Evolutionary conservation across 257 asterid genomes (phyloP), one percentile per base, ranked within the genome.

Genomic region (Scutellaria baicalensis): DNA sequence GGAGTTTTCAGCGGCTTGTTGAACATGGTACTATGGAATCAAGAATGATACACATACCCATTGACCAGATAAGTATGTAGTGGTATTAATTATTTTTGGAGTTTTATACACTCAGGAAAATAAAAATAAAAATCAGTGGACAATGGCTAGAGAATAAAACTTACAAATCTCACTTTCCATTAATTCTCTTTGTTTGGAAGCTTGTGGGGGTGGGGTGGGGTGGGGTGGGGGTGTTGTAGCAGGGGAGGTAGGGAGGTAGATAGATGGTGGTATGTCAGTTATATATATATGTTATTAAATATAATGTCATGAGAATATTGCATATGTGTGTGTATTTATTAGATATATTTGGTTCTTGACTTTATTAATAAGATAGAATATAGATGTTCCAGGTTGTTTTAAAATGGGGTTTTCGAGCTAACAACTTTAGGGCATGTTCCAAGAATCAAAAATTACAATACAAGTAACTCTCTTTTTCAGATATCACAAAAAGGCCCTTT

Each of bases 151-250:
- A 59, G 81, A 81, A 81, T 76, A 69, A 79, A 67, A 71, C 79
- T 77, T 80, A 74, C 66, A 81, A 83, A 82, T 85, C 89, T 83
- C 93, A 81, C 90, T 88, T 85, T 88, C 90, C 77, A 80, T 75
- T 79, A 85, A 78, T 91, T 84, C 93, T 84, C 85, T 83, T 84
- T 55, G 82, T 85, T 87, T 91, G 96, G 95, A 86, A 87, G 91
- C 64, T 85, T 86, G 86, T 84, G 85, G 68, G 78, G 66, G 57
- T 48, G 75, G 76, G 59, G 68, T 66, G 75, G 52, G 59, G 63
- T 14, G 6, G 45, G 21, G 35, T 14, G 27, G 70, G 60, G 57
- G 8, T 9, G 80, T 71, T 60, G 79, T 64, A 64, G 78, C 16
- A 13, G 64, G 62, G 71, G 69, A 39, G 81, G 79, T 62, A 80